phyloP scores from a whole-genome alignment of 176 grass and related monocot genomes.

The Elaeis guineensis region DNA sequence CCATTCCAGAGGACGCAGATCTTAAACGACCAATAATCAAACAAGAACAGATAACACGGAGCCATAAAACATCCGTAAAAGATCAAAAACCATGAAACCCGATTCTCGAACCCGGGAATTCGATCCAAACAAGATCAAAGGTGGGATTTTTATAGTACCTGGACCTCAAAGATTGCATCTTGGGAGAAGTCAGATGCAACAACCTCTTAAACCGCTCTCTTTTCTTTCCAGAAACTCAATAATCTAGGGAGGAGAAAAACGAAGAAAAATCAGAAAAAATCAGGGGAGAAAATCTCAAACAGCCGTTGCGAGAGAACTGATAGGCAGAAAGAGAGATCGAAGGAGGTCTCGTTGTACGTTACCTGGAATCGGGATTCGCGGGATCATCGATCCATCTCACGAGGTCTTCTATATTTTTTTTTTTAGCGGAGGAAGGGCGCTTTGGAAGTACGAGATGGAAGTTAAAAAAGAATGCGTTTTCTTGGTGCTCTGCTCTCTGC shows the following conservation, averaged over 20 bases:
- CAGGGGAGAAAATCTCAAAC: too few relatives aligned
- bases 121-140: background rate
- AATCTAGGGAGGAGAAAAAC: background rate
- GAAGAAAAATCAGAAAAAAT: too few relatives aligned
- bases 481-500: too few relatives aligned
- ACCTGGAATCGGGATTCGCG: too few relatives aligned
- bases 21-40: background rate
- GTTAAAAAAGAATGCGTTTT: too few relatives aligned
- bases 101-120: constrained; percentile 2
- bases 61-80: background rate
- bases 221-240: background rate
- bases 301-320: too few relatives aligned
- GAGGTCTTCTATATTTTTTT: too few relatives aligned
- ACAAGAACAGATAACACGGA: constrained; percentile 10
- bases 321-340: too few relatives aligned
- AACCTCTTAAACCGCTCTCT: background rate
- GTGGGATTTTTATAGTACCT: constrained; percentile 23
- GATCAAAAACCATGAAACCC: background rate
- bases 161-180: constrained; percentile 62
- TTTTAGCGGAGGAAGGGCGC: too few relatives aligned
- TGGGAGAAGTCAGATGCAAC: constrained; percentile 1
- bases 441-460: too few relatives aligned
- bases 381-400: too few relatives aligned
- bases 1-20: constrained; percentile 49
- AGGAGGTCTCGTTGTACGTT: too few relatives aligned